These are phyloP conservation scores for Salix brachista DNA, from an alignment of 345 rosid genomes.

Conservation along the genomic window DNA sequence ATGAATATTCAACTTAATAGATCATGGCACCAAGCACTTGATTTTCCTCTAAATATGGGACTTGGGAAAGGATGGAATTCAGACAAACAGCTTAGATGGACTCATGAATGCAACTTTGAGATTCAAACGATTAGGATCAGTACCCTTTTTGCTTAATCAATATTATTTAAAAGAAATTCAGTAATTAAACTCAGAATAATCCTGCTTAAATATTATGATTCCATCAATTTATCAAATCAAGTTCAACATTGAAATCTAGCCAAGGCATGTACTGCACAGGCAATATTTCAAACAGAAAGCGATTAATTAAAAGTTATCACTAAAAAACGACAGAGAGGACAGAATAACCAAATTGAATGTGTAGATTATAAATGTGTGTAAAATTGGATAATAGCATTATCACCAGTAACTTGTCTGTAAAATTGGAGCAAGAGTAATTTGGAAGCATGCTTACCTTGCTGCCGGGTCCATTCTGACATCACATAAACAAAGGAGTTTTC, in stretches of 20 bases:
- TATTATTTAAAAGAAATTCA: background rate
- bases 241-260: background rate
- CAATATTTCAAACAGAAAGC: background rate
- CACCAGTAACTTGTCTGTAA: background rate
- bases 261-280: background rate
- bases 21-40: no score
- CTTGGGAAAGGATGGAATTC: no score
- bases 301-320: background rate
- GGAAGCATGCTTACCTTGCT: slow-evolving; percentile 57
- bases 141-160: no score
- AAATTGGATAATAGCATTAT: background rate
- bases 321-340: background rate
- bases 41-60: background rate
- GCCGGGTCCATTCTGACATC: slow-evolving; percentile 89
- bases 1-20: no score
- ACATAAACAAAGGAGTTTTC: slow-evolving; percentile 65
- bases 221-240: background rate
- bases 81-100: no score
- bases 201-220: background rate
- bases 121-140: no score
- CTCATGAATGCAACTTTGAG: no score
- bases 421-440: background rate
- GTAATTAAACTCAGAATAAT: background rate
- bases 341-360: background rate
- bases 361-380: background rate